A percentile compares a stretch with the other conserved stretches of the same genome.
These are phyloP conservation scores for Aspergillus homomorphus DNA, from an alignment of 495 filamentous ascomycete species.

Conservation along the genomic window DNA sequence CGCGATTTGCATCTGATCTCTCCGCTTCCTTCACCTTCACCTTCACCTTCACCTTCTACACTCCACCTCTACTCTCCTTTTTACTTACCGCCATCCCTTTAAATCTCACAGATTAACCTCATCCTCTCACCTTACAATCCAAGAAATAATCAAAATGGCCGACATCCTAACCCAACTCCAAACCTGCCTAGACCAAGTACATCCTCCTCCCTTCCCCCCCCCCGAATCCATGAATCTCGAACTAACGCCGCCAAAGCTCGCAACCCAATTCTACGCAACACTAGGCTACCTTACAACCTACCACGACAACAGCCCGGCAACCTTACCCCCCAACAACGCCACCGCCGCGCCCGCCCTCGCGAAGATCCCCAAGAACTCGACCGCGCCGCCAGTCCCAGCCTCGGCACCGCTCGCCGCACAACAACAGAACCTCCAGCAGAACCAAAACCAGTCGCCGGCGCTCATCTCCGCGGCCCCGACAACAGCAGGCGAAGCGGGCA, in stretches of 20 bases:
- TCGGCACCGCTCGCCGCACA: constrained; percentile 24
- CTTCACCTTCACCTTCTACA: background rate
- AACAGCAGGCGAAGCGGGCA: constrained; percentile 5
- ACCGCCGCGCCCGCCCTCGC: constrained; percentile 47
- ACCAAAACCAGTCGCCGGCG: constrained; percentile 31
- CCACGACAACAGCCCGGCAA: constrained; percentile 70
- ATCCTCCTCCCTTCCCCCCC: constrained; percentile 9
- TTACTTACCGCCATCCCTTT: background rate
- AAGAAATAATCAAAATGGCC: constrained; percentile 56
- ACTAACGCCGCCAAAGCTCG: constrained; percentile 54
- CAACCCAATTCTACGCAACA: constrained; percentile 83
- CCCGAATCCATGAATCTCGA: constrained; percentile 6
- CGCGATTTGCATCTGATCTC: background rate
- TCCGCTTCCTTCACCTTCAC: background rate
- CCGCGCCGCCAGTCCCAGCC: constrained; percentile 42
- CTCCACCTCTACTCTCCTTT: background rate
- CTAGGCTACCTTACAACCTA: constrained; percentile 79
- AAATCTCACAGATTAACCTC: background rate
- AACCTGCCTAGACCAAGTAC: constrained; percentile 87
- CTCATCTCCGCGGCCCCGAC: constrained; percentile 13
- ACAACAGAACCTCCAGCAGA: constrained; percentile 7
- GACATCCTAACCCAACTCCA: constrained; percentile 93
- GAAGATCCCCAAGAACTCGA: constrained; percentile 41
- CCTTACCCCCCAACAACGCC: constrained; percentile 54
- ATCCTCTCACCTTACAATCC: background rate